phyloP scores from a whole-genome alignment of 768 basidiomycete genomes.

The Lentinula raphanica region DNA sequence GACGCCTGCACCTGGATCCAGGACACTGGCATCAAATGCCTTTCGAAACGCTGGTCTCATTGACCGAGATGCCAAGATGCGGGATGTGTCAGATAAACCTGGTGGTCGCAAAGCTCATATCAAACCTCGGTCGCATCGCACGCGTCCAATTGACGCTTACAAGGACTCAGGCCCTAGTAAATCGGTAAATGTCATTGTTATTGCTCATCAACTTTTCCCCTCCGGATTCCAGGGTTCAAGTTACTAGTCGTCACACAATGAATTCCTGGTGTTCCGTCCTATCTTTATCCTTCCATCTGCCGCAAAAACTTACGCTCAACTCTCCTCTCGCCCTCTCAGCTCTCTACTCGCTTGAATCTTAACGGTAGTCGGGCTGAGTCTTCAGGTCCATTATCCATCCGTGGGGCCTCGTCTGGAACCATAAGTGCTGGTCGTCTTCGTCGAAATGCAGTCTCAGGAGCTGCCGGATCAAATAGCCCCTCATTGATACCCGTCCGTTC shows the following conservation, averaged over 20 bases:
- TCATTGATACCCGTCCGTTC: constrained; percentile 7
- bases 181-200: constrained; percentile 60
- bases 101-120: constrained; percentile 68
- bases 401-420: constrained; percentile 51
- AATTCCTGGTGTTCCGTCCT: constrained; percentile 28
- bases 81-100: constrained; percentile 61
- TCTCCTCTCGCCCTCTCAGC: constrained; percentile 27
- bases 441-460: constrained; percentile 47
- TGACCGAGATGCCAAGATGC: constrained; percentile 72
- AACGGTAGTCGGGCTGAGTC: constrained; percentile 25
- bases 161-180: constrained; percentile 48
- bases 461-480: background rate
- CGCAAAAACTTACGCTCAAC: constrained; percentile 24
- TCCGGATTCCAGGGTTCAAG: constrained; percentile 15
- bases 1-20: constrained; percentile 52
- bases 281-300: constrained; percentile 19
- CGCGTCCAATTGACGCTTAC: constrained; percentile 53
- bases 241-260: constrained; percentile 32
- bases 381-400: constrained; percentile 56
- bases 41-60: constrained; percentile 71
- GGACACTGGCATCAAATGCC: constrained; percentile 54
- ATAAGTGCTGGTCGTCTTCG: constrained; percentile 49
- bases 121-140: constrained; percentile 57
- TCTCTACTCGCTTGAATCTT: constrained; percentile 33
- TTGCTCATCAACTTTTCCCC: constrained; percentile 20